Base-by-base conservation (phyloP, 2,329 filamentous ascomycete genomes). In the Stagonosporopsis vannaccii region DNA sequence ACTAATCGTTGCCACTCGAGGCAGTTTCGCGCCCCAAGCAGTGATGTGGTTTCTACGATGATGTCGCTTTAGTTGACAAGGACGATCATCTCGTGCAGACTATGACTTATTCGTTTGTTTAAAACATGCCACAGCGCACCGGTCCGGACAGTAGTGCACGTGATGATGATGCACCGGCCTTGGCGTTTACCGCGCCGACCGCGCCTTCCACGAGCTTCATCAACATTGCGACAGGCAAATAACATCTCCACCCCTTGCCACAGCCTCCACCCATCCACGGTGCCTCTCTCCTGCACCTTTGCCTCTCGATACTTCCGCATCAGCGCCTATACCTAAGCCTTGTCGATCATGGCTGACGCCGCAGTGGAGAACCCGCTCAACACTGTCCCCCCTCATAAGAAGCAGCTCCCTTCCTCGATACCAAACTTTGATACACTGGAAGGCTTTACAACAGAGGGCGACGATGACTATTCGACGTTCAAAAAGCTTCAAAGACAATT, bases 401-500 rank as follows among this genome's bases (percentile, higher is more conserved):
- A 92, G 83, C 82, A 88, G 73, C 84, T 87, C 70, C 87, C 89
- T 47, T 90, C 86, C 61, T 88, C 89, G 71, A 95, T 97, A 79
- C 90, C 92, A 36, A 94, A 91, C 78, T 89, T 97, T 78, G 92
- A 97, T 76, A 89, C 90, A 67, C 87, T 97, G 63, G 94, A 97
- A 78, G 92, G 92, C 58, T 82, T 92, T 60, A 85, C 87, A 15
- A 87, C 86, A 52, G 92, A 97, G 71, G 89, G 88, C 45, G 90
- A 87, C 64, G 94, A 98, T 77, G 94, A 98, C 76, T 99, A 99
- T 78, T 92, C 91, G 48, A 92, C 89, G 36, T 85, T 98, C 78
- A 99, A 99, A 84, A 95, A 96, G 82, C 87, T 98, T 63, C 94
- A 99, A 80, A 85, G 94, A 76, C 93, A 98, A 82, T 82, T 98